phyloP scores from a whole-genome alignment of 352 stramenopile genomes.

The Phytophthora lateralis region DNA sequence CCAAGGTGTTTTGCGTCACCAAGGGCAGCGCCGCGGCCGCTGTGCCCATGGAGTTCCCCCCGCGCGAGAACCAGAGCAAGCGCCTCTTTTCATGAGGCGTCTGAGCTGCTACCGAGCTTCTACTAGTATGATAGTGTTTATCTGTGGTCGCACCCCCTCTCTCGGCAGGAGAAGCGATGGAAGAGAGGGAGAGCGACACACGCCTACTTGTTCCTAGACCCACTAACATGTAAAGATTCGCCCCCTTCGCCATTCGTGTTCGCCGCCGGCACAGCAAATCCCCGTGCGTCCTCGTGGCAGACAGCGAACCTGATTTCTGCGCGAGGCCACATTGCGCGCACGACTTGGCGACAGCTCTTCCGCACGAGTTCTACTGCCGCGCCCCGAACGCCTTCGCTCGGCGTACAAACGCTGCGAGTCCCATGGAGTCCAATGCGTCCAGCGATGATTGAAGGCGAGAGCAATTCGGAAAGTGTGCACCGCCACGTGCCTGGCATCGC shows the following conservation, averaged over 20 bases:
- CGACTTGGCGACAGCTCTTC: background rate
- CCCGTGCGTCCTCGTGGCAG: background rate
- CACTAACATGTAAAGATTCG: slow-evolving; percentile 26
- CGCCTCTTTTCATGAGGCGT: slow-evolving; percentile 39
- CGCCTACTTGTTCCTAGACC: slow-evolving; percentile 14
- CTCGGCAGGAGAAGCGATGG: slow-evolving; percentile 2
- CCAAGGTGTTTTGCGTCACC: slow-evolving; percentile 45
- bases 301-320: background rate
- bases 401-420: background rate
- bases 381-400: background rate
- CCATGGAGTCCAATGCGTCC: background rate
- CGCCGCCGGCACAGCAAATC: slow-evolving; percentile 7
- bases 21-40: slow-evolving; percentile 32
- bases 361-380: background rate
- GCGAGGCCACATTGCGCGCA: background rate
- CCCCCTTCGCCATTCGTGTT: background rate
- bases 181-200: slow-evolving; percentile 5
- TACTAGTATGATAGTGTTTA: slow-evolving; percentile 37
- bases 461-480: background rate
- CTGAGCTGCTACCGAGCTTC: background rate
- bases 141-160: slow-evolving; percentile 18
- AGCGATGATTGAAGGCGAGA: background rate
- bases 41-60: slow-evolving; percentile 47
- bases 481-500: background rate
- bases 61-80: slow-evolving; percentile 35